Evolutionary conservation across 1,284 basidiomycete genomes (phyloP).

Genomic region (Exobasidium rhododendri): DNA sequence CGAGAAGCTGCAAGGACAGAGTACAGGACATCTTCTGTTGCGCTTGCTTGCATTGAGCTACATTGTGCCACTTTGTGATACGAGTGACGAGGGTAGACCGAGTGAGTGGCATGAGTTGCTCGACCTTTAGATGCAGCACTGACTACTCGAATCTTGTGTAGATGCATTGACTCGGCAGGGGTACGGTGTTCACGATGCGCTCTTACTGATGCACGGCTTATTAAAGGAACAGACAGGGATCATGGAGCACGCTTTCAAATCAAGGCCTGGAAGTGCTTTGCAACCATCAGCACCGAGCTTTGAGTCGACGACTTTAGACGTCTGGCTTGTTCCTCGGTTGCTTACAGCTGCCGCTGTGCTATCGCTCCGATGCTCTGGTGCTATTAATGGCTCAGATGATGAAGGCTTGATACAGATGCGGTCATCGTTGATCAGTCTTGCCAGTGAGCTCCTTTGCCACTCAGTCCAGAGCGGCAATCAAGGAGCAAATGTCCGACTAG

Average conservation of each 20-base stretch:
- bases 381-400: conserved; percentile 1
- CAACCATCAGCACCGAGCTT: not conserved
- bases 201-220: conserved; percentile 1
- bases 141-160: too few relatives aligned
- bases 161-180: conserved; percentile 6
- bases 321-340: conserved; percentile 38
- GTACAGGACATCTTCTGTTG: conserved; percentile 13
- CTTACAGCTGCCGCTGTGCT: conserved; percentile 23
- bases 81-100: not conserved
- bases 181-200: conserved; percentile 5
- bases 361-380: conserved; percentile 21
- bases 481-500: not conserved
- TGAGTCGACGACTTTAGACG: conserved; percentile 26
- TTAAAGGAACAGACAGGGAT: conserved; percentile 3
- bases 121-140: too few relatives aligned
- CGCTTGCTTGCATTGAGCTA: conserved; percentile 12
- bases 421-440: conserved; percentile 6
- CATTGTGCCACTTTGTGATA: conserved; percentile 12
- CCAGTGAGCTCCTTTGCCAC: not conserved
- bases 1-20: not conserved
- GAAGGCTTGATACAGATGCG: not conserved
- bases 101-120: too few relatives aligned
- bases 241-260: conserved; percentile 8
- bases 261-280: not conserved
- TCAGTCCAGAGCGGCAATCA: not conserved